Percentiles rank a stretch among this genome's conserved stretches.
Conservation (phyloP, 2,329 filamentous ascomycete species). For the Hypoxylon sp. region DNA sequence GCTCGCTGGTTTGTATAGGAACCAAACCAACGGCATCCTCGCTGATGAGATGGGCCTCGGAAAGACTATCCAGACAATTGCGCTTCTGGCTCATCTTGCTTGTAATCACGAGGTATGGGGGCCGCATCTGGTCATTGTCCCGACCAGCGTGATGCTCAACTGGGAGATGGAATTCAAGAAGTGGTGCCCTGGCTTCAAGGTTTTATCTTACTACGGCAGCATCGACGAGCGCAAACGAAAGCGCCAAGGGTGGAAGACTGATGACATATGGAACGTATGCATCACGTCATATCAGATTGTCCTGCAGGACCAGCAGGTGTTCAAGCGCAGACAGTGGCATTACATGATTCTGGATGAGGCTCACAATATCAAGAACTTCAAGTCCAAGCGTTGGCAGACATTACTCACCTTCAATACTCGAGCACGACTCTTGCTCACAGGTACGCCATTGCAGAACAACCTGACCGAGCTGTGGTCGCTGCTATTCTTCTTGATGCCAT, state of each 20-base stretch:
- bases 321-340: constrained; percentile 92
- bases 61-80: constrained; percentile 98
- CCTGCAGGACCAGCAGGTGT: constrained; percentile 90
- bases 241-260: constrained; percentile 90
- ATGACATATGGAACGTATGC: constrained; percentile 94
- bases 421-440: constrained; percentile 85
- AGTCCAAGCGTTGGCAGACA: constrained; percentile 95
- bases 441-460: constrained; percentile 96
- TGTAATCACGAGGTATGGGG: constrained; percentile 93
- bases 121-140: constrained; percentile 93
- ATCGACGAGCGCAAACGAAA: constrained; percentile 92
- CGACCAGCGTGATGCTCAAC: constrained; percentile 97
- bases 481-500: constrained; percentile 94
- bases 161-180: constrained; percentile 99
- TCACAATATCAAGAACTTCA: constrained; percentile 99
- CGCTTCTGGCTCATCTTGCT: constrained; percentile 89
- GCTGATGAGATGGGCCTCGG: constrained; percentile 99
- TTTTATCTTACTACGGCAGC: constrained; percentile 94
- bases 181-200: constrained; percentile 97
- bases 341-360: constrained; percentile 98
- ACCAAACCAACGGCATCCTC: constrained; percentile 92
- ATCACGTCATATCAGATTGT: constrained; percentile 98
- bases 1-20: constrained; percentile 91
- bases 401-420: constrained; percentile 92
- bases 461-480: constrained; percentile 96